A percentile compares a stretch with the other conserved stretches of the same genome.
phyloP scores from a whole-genome alignment of 768 basidiomycete genomes.

The Lactarius pseudohatsudake region DNA sequence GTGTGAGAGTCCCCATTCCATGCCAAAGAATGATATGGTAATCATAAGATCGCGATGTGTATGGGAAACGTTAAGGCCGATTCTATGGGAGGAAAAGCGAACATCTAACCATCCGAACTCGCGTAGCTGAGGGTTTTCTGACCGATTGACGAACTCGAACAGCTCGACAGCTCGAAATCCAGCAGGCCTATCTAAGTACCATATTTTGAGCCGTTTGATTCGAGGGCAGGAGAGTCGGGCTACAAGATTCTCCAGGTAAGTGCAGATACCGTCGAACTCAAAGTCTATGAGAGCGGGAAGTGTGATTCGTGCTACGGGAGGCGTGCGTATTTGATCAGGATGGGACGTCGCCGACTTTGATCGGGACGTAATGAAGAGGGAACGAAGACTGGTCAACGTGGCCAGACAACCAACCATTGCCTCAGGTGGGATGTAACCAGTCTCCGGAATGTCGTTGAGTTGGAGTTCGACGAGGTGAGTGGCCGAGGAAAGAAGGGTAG shows the following conservation, averaged over 20 bases:
- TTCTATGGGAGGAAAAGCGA: fast-evolving
- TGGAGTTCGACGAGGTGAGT: background rate
- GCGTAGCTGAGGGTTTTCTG: background rate
- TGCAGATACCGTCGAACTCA: background rate
- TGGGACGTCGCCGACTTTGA: too few relatives aligned
- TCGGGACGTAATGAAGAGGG: background rate
- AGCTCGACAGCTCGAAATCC: background rate
- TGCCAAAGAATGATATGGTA: background rate
- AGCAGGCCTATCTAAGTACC: fast-evolving
- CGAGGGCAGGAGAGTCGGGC: background rate
- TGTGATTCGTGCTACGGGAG: too few relatives aligned
- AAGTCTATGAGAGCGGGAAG: background rate
- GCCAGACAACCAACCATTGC: background rate
- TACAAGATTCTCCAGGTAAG: background rate
- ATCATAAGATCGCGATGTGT: background rate
- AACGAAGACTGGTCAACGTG: background rate
- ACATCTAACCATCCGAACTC: background rate
- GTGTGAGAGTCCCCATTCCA: too few relatives aligned
- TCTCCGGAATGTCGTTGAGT: background rate
- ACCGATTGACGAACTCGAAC: background rate
- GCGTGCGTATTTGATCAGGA: background rate
- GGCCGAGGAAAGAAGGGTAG: background rate
- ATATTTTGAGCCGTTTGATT: background rate
- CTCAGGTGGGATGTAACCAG: background rate
- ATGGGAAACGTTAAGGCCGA: background rate